These are phyloP conservation scores for Phaffomyces antillensis DNA, from an alignment of 805 yeast species.

Conservation along the genomic window DNA sequence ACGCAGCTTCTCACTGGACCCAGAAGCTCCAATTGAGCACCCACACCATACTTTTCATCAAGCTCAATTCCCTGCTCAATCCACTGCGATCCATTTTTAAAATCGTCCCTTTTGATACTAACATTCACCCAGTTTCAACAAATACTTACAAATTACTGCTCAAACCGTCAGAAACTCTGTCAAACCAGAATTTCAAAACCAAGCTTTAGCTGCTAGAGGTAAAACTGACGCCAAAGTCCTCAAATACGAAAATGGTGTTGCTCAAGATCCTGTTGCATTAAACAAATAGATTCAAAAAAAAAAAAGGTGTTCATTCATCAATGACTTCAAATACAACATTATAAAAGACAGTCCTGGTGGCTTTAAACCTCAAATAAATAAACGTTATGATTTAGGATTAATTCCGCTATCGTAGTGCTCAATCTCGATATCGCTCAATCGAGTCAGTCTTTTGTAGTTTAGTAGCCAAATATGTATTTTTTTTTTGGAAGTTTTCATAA, in stretches of 20 bases:
- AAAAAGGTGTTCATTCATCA: background rate
- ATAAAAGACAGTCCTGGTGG: constrained; percentile 2
- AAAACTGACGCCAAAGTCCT: constrained; percentile 66
- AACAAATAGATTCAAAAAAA: constrained; percentile 15
- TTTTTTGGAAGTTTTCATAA: background rate
- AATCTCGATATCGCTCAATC: background rate
- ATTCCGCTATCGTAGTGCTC: background rate
- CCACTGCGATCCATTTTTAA: no score
- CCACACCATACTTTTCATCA: no score
- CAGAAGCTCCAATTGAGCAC: background rate
- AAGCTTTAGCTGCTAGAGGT: constrained; percentile 63
- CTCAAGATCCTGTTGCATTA: constrained; percentile 29
- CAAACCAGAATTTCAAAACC: constrained; percentile 76
- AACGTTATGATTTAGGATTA: constrained; percentile 3
- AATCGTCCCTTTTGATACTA: background rate
- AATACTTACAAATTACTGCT: constrained; percentile 87
- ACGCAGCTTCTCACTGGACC: background rate
- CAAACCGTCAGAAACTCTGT: constrained; percentile 80
- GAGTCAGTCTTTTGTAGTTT: no score
- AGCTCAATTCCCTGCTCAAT: background rate
- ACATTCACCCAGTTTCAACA: constrained; percentile 48
- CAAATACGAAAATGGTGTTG: constrained; percentile 63
- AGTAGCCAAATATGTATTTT: no score
- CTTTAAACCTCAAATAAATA: constrained; percentile 3
- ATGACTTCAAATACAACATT: background rate